Evolutionary conservation across 192 early-diverging fungal genomes (phyloP), one percentile per base, ranked within the genome.

Genomic region (Spizellomyces sp.): DNA sequence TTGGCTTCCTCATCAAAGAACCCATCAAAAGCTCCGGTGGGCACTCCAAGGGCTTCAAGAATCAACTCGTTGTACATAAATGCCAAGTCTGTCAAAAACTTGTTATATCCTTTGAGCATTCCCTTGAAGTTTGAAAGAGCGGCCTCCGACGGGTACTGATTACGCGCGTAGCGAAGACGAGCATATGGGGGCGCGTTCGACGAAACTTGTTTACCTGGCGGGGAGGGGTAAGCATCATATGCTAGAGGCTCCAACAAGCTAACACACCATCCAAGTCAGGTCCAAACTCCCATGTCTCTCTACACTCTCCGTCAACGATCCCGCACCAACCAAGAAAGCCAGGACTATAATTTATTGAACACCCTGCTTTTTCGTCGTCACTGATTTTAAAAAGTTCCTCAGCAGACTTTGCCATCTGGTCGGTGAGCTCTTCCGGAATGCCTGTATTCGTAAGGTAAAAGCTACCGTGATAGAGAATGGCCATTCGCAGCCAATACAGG

Each of bases 401-500:
- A 6, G 52, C 66, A 5, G 41, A 12, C 46, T 58, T 58, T 4
- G 66, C 48, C 47, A 65, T 48, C 46, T 65, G 15, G 15, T 68
- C 66, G 4, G 46, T 17, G 5, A 65, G 10, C 17, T 47, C 43
- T 6, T 42, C 36, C 14, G 63, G 46, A 42, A 47, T 47, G n/a
- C 54, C 66, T 17, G 17, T 17, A 55, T 70, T 67, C 10, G 62
- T 66, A 10, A 70, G 62, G 62, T 70, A 70, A 47, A 70, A 70
- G 21, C 46, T 47, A 6, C 69, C 69, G 45, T 70, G 69, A 55
- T 70, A 66, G 5, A 70, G 19, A 10, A 70, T 10, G 8, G 69
- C 69, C 60, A 70, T 62, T 22, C 69, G 69, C 12, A 70, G 62
- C 69, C 69, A 70, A 45, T 62, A 62, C 10, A 70, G 69, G 48